Conservation (phyloP, 2,329 filamentous ascomycete genomes). For the Aspergillus japonicus region DNA sequence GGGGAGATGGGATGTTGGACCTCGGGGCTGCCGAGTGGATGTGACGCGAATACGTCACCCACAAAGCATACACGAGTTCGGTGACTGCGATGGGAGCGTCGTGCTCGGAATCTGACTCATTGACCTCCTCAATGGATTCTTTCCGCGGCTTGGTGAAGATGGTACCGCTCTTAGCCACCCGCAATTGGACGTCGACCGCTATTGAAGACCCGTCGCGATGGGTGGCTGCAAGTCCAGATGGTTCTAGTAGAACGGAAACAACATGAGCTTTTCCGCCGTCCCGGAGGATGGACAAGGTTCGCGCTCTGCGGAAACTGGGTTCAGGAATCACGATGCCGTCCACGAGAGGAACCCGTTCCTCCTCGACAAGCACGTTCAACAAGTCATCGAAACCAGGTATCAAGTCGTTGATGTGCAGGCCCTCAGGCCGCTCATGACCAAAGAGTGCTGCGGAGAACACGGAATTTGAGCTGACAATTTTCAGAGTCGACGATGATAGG, state of each 20-base stretch:
- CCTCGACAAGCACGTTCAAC: slow-evolving; percentile 75
- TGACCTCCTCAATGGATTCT: slow-evolving; percentile 63
- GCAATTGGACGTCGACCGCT: slow-evolving; percentile 93
- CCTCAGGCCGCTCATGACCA: slow-evolving; percentile 80
- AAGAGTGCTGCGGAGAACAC: slow-evolving; percentile 93
- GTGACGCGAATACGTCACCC: slow-evolving; percentile 95
- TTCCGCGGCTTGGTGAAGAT: slow-evolving; percentile 59
- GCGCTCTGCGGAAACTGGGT: slow-evolving; percentile 87
- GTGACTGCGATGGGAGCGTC: slow-evolving; percentile 52
- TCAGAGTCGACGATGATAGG: slow-evolving; percentile 72
- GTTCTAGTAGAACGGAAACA: slow-evolving; percentile 73
- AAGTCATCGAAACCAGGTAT: slow-evolving; percentile 87
- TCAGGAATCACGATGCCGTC: slow-evolving; percentile 98
- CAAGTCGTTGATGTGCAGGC: slow-evolving; percentile 73
- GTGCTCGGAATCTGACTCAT: slow-evolving; percentile 51
- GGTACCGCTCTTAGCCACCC: slow-evolving; percentile 87
- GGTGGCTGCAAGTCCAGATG: slow-evolving; percentile 77
- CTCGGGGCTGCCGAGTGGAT: slow-evolving; percentile 72
- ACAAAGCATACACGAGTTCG: slow-evolving; percentile 89
- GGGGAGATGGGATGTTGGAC: slow-evolving; percentile 53
- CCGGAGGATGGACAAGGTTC: slow-evolving; percentile 77
- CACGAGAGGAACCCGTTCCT: slow-evolving; percentile 77
- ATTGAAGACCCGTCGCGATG: slow-evolving; percentile 91
- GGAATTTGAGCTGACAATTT: slow-evolving; percentile 88
- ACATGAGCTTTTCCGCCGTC: slow-evolving; percentile 75